Evolutionary conservation across 2,329 filamentous ascomycete species (phyloP), one percentile per base, ranked within the genome.

Genomic region (Trichophyton verrucosum): DNA sequence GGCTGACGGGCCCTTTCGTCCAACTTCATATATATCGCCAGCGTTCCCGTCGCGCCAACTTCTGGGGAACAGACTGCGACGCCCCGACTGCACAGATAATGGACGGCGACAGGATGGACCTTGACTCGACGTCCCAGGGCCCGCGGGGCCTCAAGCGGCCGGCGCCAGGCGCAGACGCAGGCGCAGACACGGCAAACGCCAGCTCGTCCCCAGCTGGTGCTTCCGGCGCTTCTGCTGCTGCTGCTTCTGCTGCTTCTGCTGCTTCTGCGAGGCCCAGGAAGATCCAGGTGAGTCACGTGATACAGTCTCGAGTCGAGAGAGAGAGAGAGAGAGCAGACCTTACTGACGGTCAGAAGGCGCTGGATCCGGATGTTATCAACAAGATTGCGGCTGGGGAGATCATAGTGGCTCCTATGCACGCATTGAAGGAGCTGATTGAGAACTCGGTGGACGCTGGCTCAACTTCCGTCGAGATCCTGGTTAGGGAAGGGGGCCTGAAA

Each of bases 311-410:
- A 30, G n/a, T 0, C 1, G 7, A 15, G 46, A 1, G 46, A 1
- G 46, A n/a, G 9, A 53, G 13, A 5, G 22, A 7, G 13, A 55
- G 20, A 33, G 46, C 27, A 51, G 20, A 0, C 2, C 44, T 20
- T 58, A 49, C 44, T n/a, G 15, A 44, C n/a, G 40, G 40, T 2
- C 15, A 4, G 40, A 17, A 95, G 86, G 88, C 92, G 13, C 82
- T 99, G 27, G 89, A 95, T 69, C 86, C 88, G 64, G 87, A 94
- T 76, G 94, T 99, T 22, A 88, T 99, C 66, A 99, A 97, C 79
- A 99, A 97, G 74, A 99, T 99, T 66, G 94, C 94, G 0, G 94
- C 94, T 0, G 94, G 94, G 20, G 94, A 99, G 74, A 99, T 99
- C 68, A 99, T 99, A 63, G 91, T 99, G 57, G 92, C 94, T 1